Conservation (phyloP, 768 basidiomycete genomes). For the Boletus pseudopeckii region DNA sequence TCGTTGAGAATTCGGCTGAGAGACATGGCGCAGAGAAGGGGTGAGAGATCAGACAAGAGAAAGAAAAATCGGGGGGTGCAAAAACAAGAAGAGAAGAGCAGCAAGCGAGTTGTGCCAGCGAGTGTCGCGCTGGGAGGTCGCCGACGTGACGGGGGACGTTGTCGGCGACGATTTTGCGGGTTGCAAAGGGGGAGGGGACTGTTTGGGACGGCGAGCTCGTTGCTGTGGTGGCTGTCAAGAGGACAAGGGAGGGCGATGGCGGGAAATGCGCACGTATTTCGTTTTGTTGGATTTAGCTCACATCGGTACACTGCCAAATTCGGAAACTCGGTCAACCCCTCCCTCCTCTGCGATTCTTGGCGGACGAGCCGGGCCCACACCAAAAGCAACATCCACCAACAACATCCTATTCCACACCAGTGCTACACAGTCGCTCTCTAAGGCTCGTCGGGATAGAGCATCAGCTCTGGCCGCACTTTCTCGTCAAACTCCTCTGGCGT, state of each 20-base stretch:
- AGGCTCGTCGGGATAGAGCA: constrained; percentile 70
- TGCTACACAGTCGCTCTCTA: constrained; percentile 13
- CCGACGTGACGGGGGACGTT: background rate
- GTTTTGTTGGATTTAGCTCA: constrained; percentile 36
- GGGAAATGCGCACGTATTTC: constrained; percentile 34
- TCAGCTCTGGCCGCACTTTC: constrained; percentile 89
- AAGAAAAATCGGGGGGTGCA: constrained; percentile 2
- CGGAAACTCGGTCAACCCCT: constrained; percentile 25
- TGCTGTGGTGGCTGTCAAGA: constrained; percentile 21
- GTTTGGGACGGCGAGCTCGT: constrained; percentile 9
- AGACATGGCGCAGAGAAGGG: constrained; percentile 50
- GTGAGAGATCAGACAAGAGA: background rate
- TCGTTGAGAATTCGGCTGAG: constrained; percentile 79
- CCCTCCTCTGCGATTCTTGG: constrained; percentile 18
- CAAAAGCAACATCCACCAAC: background rate
- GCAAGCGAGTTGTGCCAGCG: background rate
- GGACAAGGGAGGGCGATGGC: constrained; percentile 26
- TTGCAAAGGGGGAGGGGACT: background rate
- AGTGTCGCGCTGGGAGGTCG: background rate
- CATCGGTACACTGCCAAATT: constrained; percentile 33
- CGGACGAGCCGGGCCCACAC: constrained; percentile 17
- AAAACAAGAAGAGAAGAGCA: background rate
- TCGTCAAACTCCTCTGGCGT: constrained; percentile 90
- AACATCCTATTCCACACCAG: background rate
- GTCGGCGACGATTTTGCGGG: background rate